These are phyloP conservation scores for Daldinia eschscholtzii DNA, from an alignment of 2,329 filamentous ascomycete genomes.

Conservation along the genomic window DNA sequence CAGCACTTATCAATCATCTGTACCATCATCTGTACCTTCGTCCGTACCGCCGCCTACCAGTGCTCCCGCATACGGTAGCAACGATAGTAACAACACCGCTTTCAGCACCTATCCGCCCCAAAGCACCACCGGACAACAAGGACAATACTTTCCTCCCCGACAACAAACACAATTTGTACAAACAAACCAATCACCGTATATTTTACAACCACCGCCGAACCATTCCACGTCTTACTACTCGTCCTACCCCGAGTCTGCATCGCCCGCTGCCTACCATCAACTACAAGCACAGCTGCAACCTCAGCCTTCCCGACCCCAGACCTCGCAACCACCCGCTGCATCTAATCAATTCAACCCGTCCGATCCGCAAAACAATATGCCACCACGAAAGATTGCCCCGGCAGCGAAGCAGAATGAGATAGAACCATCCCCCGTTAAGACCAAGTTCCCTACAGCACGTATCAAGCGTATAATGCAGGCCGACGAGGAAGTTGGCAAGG, in stretches of 20 bases:
- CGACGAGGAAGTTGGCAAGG: conserved; percentile 98
- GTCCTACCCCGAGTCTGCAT: conserved; percentile 44
- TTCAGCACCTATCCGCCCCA: conserved; percentile 42
- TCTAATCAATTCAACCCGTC: conserved; percentile 39
- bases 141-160: conserved; percentile 42
- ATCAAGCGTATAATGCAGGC: conserved; percentile 99
- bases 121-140: conserved; percentile 27
- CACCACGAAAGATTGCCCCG: conserved; percentile 56
- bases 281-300: conserved; percentile 15
- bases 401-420: conserved; percentile 58
- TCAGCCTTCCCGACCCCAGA: conserved; percentile 32
- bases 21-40: conserved; percentile 31
- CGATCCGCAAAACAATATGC: conserved; percentile 52
- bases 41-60: conserved; percentile 44
- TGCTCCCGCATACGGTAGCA: conserved; percentile 39
- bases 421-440: conserved; percentile 81
- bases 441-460: conserved; percentile 95
- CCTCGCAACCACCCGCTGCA: conserved; percentile 46
- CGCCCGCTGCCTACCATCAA: conserved; percentile 38
- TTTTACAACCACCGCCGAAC: conserved; percentile 31
- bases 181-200: conserved; percentile 41
- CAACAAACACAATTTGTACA: conserved; percentile 45
- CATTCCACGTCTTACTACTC: conserved; percentile 45
- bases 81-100: conserved; percentile 26
- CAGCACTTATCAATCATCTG: conserved; percentile 43